Evolutionary conservation across 2,329 filamentous ascomycete genomes (phyloP).

Genomic region (Ophiosphaerella korrae): DNA sequence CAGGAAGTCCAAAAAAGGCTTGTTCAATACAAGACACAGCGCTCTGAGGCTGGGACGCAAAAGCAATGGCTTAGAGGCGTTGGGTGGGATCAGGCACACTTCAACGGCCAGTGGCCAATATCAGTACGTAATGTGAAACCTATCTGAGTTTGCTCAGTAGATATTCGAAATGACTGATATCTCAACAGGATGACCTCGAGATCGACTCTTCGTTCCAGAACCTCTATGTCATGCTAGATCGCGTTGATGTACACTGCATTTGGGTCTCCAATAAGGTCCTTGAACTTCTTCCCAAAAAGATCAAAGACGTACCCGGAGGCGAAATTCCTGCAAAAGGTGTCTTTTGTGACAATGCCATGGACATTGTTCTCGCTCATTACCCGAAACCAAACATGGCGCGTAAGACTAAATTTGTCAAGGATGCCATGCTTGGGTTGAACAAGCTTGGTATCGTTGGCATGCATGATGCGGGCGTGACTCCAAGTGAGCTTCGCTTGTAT

Average conservation of each 20-base stretch:
- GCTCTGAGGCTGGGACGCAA: slow-evolving; percentile 59
- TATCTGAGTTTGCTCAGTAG: background rate
- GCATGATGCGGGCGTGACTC: slow-evolving; percentile 69
- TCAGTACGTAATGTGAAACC: slow-evolving; percentile 55
- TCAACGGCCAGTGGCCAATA: slow-evolving; percentile 67
- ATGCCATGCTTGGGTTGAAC: slow-evolving; percentile 67
- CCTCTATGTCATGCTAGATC: slow-evolving; percentile 70
- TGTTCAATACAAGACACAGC: slow-evolving; percentile 55
- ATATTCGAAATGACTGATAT: background rate
- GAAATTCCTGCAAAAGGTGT: slow-evolving; percentile 70
- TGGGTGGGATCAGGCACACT: slow-evolving; percentile 72
- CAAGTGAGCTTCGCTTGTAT: slow-evolving; percentile 61
- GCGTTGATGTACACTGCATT: slow-evolving; percentile 72
- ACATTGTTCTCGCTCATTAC: slow-evolving; percentile 62
- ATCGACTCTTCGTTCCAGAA: slow-evolving; percentile 58
- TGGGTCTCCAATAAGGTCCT: slow-evolving; percentile 71
- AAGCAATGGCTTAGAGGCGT: slow-evolving; percentile 69
- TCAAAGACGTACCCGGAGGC: slow-evolving; percentile 63
- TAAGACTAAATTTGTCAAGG: slow-evolving; percentile 61
- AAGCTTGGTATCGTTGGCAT: slow-evolving; percentile 70
- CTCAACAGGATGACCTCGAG: slow-evolving; percentile 60
- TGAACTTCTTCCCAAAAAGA: slow-evolving; percentile 59
- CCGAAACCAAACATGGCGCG: slow-evolving; percentile 61
- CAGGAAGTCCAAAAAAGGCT: slow-evolving; percentile 61
- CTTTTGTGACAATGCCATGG: slow-evolving; percentile 76